phyloP scores from a whole-genome alignment of 306 rosid genomes.

The Rosa lucieae region DNA sequence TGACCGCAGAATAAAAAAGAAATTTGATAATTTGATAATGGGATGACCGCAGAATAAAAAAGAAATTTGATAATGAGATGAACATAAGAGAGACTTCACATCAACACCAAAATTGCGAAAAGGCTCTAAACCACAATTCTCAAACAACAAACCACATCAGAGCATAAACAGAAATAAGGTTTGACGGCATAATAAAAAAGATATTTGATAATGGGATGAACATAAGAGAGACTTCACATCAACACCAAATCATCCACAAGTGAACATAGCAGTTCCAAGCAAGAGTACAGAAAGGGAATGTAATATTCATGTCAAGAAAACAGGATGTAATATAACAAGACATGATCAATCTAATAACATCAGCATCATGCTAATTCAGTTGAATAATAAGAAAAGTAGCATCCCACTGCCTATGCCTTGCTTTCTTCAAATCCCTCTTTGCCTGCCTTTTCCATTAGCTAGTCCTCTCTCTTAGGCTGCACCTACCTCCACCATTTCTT shows the following conservation, averaged over 20 bases:
- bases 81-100: no score
- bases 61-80: no score
- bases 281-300: neutral
- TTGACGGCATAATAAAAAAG: neutral
- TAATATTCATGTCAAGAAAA: neutral
- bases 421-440: neutral
- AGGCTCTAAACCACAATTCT: neutral
- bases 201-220: neutral
- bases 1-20: neutral
- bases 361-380: neutral
- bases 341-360: neutral
- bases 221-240: neutral
- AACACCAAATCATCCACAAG: neutral
- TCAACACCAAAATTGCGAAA: neutral
- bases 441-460: neutral
- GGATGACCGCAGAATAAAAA: neutral
- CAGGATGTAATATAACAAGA: neutral
- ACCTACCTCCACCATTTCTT: slow-evolving; percentile 86
- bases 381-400: neutral
- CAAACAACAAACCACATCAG: neutral
- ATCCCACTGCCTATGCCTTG: slow-evolving; percentile 5
- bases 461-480: slow-evolving; percentile 33
- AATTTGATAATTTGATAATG: no score
- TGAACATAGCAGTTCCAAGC: neutral
- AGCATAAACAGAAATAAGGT: neutral